phyloP scores from a whole-genome alignment of 371 early-diverging fungal species.

The Syncephalastrum contaminatum region DNA sequence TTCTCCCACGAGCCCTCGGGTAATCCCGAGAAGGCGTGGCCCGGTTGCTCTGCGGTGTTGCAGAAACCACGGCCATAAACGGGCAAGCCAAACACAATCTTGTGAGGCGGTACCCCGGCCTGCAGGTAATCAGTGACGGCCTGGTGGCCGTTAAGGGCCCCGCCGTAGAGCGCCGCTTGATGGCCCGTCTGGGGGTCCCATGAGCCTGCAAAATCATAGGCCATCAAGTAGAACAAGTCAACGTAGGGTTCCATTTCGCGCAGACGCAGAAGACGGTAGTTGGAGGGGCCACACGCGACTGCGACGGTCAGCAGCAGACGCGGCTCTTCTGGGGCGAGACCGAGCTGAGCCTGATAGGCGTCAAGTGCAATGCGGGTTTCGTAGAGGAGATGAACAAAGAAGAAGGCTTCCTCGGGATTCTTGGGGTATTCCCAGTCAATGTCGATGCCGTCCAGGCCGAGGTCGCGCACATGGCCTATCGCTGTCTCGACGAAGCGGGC shows the following conservation, averaged over 20 bases:
- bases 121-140: constrained; percentile 65
- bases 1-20: constrained; percentile 82
- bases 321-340: constrained; percentile 36
- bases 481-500: constrained; percentile 62
- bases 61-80: constrained; percentile 83
- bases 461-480: constrained; percentile 56
- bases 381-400: constrained; percentile 77
- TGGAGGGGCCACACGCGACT: constrained; percentile 64
- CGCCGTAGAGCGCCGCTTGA: constrained; percentile 80
- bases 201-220: constrained; percentile 78
- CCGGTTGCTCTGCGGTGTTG: constrained; percentile 17
- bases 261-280: constrained; percentile 60
- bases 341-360: constrained; percentile 37
- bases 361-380: constrained; percentile 70
- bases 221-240: constrained; percentile 78
- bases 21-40: constrained; percentile 50
- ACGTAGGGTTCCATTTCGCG: constrained; percentile 62
- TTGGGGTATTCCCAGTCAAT: constrained; percentile 91
- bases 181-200: constrained; percentile 77
- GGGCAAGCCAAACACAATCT: constrained; percentile 73
- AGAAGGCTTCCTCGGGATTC: constrained; percentile 65
- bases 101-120: constrained; percentile 71
- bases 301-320: constrained; percentile 65
- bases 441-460: constrained; percentile 61
- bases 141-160: constrained; percentile 52